Base-by-base conservation (phyloP, 2,329 filamentous ascomycete genomes). In the Xylaria sp. region DNA sequence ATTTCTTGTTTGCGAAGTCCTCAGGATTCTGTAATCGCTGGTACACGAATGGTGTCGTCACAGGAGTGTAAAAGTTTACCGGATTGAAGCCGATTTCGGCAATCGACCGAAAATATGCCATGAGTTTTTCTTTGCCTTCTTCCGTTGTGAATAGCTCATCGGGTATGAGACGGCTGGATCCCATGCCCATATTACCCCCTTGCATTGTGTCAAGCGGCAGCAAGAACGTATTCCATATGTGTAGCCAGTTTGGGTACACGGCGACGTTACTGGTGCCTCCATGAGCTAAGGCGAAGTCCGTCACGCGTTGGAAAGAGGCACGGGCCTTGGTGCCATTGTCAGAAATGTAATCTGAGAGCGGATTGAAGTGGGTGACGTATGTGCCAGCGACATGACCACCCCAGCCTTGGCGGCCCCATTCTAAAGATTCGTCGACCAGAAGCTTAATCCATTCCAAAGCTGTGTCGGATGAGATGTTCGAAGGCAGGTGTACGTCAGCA, bases 371-470 rank as follows among this genome's bases (percentile, higher is more conserved):
- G 13, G 70, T 72, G 32, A 71, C 66, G 28, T 61, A 70, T 13
- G 66, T 72, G 58, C 70, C 70, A 36, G 61, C 68, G 25, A 72
- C 70, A 43, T 72, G 70, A 30, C 70, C 70, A 57, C 70, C 70
- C 70, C 70, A 72, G 52, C 70, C 70, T 39, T 66, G 66, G 28
- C 58, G 59, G 8, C 68, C 70, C 70, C 68, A 72, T 61, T 63
- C 63, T 4, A 72, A 60, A 10, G 70, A 69, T 41, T 72, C 70
- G n/a, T 69, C 66, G 36, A 67, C 52, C 34, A 71, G 53, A 30
- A 71, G 65, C 28, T 69, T 57, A 18, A 72, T 66, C 70, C 69
- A 72, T 43, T 68, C 69, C 25, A 71, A 53, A 2, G 70, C 63
- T 25, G 60, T 67, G 4, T 62, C 69, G 13, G 66, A 61, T 15